Evolutionary conservation across 176 grass and related monocot genomes (phyloP), one percentile per base, ranked within the genome.

Genomic region (Carex scoparia): DNA sequence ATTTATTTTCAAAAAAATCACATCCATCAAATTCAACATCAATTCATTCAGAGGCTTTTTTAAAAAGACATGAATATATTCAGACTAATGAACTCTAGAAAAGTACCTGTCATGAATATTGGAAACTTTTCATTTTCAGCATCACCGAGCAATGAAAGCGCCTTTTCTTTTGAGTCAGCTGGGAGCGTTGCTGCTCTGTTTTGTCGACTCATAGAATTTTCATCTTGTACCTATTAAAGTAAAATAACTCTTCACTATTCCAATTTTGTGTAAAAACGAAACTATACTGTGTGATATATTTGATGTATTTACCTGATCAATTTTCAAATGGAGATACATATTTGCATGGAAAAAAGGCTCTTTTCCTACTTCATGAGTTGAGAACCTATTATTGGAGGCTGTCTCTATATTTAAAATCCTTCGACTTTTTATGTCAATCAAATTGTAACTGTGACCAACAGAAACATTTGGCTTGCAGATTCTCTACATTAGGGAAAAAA

Each of bases 371-470:
- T 93, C 95, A 28, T 63, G 89, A 60, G 93, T 79, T 4, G 89
- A 86, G 64, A 81, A 86, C 14, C 93, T 72, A 73, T 87, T 88
- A 4, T 40, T 12, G 6, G 95, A 94, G 69, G 93, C 89, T 3
- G 91, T 93, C 85, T 98, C 95, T 63, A 95, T 69, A 64, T 94
- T 98, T 16, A 93, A 48, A 71, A 98, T 93, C 55, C 89, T 88
- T 83, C 91, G 87, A 23, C 30, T 48, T 51, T 84, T 87, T 48
- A 88, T 19, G 37, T 95, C 95, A 65, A 93, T 86, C 86, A 98
- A 89, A 69, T 98, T 98, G 85, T 98, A 98, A 90, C 86, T 71
- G 64, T 98, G 95, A 53, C 95, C 95, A 7, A 90, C 81, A 3
- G 95, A 91, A 59, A 90, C 81, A 70, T 61, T 84, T 37, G 83